Conservation (phyloP, 2,329 filamentous ascomycete genomes). For the Fusarium nygamai region DNA sequence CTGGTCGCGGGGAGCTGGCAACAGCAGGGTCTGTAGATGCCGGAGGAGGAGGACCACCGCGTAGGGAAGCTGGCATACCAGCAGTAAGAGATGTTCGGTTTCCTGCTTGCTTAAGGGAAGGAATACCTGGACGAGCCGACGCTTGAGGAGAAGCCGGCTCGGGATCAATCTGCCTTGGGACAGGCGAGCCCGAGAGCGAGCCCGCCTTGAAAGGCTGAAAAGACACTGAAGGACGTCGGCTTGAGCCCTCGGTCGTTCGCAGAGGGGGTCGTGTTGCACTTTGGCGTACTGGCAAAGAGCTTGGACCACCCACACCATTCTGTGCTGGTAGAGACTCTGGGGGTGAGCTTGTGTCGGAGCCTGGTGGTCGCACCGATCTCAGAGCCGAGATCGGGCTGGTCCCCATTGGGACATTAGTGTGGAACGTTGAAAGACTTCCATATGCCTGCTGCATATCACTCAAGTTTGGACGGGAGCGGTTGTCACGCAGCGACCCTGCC, state of each 20-base stretch:
- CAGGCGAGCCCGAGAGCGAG: slow-evolving; percentile 88
- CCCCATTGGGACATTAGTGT: slow-evolving; percentile 79
- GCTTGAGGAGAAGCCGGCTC: slow-evolving; percentile 68
- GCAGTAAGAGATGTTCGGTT: slow-evolving; percentile 79
- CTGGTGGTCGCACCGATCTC: slow-evolving; percentile 70
- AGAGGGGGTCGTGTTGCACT: slow-evolving; percentile 48
- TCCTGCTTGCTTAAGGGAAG: slow-evolving; percentile 63
- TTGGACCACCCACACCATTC: slow-evolving; percentile 57
- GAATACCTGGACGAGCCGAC: slow-evolving; percentile 57
- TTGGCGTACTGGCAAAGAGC: slow-evolving; percentile 63
- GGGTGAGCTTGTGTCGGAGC: slow-evolving; percentile 71
- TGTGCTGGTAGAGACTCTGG: slow-evolving; percentile 61
- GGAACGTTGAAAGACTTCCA: slow-evolving; percentile 89
- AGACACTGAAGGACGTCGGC: slow-evolving; percentile 82
- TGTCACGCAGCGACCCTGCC: slow-evolving; percentile 78
- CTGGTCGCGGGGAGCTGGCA: slow-evolving; percentile 81
- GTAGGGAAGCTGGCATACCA: slow-evolving; percentile 77
- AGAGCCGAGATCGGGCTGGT: slow-evolving; percentile 89
- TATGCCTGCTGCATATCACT: slow-evolving; percentile 81
- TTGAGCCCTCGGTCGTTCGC: slow-evolving; percentile 63
- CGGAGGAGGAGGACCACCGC: slow-evolving; percentile 70
- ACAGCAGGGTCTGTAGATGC: slow-evolving; percentile 69
- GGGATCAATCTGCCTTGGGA: slow-evolving; percentile 59
- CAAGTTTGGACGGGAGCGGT: slow-evolving; percentile 59
- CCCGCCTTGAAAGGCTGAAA: slow-evolving; percentile 98